A percentile compares a stretch with the other conserved stretches of the same genome.
phyloP scores from a whole-genome alignment of 257 asterid species.

The Agastache rugosa region DNA sequence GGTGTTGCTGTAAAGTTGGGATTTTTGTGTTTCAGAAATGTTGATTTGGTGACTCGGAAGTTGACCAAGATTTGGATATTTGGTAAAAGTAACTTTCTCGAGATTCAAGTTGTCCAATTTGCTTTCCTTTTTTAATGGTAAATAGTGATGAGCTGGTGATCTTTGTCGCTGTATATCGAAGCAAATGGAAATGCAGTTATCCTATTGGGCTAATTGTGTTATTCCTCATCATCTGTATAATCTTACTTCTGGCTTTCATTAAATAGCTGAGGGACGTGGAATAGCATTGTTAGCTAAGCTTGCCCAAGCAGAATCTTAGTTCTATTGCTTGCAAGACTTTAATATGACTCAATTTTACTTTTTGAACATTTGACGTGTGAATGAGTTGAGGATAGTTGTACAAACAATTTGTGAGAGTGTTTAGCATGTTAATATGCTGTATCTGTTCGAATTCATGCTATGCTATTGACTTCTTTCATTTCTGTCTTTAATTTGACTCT shows the following conservation, averaged over 20 bases:
- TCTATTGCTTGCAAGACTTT: background rate
- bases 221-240: conserved; percentile 3
- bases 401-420: background rate
- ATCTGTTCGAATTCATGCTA: background rate
- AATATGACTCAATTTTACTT: background rate
- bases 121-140: conserved; percentile 9
- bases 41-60: conserved; percentile 37
- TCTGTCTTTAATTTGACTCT: background rate
- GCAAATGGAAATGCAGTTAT: conserved; percentile 26
- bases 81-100: conserved; percentile 38
- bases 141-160: conserved; percentile 33
- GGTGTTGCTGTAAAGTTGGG: conserved; percentile 28
- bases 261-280: background rate
- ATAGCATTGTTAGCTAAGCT: background rate
- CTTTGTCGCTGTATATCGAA: conserved; percentile 24
- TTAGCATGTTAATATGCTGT: background rate
- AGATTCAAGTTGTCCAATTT: conserved; percentile 29
- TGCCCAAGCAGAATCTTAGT: conserved; percentile 25
- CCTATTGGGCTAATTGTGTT: conserved; percentile 12
- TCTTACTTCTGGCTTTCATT: conserved; percentile 4
- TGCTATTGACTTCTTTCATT: conserved; percentile 7
- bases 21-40: conserved; percentile 38
- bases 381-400: background rate
- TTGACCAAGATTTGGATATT: conserved; percentile 48
- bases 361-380: conserved; percentile 1